Evolutionary conservation across 345 rosid species (phyloP), one percentile per base, ranked within the genome.

Genomic region (Aquilaria sinensis): DNA sequence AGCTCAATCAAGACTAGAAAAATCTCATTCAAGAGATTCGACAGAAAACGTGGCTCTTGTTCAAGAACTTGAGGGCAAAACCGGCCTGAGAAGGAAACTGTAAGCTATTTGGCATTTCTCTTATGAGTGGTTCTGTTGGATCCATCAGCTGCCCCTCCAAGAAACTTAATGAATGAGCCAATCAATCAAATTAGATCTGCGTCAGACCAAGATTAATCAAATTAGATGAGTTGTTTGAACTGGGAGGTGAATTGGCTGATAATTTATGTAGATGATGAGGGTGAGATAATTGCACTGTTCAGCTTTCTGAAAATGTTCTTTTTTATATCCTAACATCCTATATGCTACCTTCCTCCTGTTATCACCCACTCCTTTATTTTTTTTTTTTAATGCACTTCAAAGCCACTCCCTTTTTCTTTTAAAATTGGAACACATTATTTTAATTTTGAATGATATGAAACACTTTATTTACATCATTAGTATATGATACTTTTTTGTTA

Each of bases 181-280:
- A 53, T 4, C 0, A 65, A 60, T 5, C 65, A 63, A 48, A 10
- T 64, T 23, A 67, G 75, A 65, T 34, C 67, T 10, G 58, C 74
- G 1, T 62, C 77, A 11, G 69, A 72, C 23, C 76, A 80, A 60
- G 75, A 60, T 57, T 80, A 8, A 72, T 77, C 13, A 90, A 82
- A 75, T 51, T 92, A 57, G 98, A 92, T 72, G 71, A 51, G 57
- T 72, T 89, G 72, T 89, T 92, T 73, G 95, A 87, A 54, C 82
- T 89, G 56, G 77, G 76, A 16, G 95, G 96, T 46, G 87, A 78
- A 82, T 56, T 89, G 96, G 98, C 71, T 85, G 64, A 68, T 89
- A 37, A 87, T 89, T 9, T 92, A 85, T 61, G 83, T 90, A 4
- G 98, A 92, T 72, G 89, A 85, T 51, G 98, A 92, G 75, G 86